Evolutionary conservation across 768 basidiomycete genomes (phyloP).

Genomic region (Vararia minispora): DNA sequence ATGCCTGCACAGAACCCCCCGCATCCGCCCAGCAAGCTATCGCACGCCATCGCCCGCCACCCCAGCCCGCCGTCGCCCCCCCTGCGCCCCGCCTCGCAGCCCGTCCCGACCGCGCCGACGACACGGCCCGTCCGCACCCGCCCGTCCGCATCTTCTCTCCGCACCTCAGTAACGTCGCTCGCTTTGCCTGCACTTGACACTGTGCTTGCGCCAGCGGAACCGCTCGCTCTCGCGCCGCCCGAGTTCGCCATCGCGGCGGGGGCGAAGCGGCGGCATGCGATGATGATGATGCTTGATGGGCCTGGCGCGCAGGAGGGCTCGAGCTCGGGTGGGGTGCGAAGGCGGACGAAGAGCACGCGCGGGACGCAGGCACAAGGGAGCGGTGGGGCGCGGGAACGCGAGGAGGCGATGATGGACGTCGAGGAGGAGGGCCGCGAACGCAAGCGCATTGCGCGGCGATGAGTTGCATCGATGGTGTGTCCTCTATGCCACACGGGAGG

Average conservation of each 20-base stretch:
- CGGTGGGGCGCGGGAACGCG: constrained; percentile 21
- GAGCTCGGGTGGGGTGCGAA: constrained; percentile 26
- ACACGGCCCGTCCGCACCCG: constrained; percentile 1
- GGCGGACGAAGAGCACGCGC: constrained; percentile 46
- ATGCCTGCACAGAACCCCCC: constrained; percentile 22
- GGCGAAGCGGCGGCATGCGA: constrained; percentile 64
- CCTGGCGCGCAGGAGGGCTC: constrained; percentile 27
- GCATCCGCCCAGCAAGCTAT: constrained; percentile 22
- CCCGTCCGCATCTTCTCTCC: constrained; percentile 1
- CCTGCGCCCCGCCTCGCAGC: constrained; percentile 9
- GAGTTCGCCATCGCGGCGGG: constrained; percentile 37
- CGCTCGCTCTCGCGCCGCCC: constrained; percentile 10
- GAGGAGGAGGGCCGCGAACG: constrained; percentile 70
- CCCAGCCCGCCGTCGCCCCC: constrained; percentile 15
- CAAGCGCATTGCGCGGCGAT: constrained; percentile 63
- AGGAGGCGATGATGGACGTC: constrained; percentile 52
- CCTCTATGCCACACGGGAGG: no score
- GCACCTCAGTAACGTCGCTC: constrained; percentile 22
- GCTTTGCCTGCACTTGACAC: constrained; percentile 6
- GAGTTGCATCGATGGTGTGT: no score
- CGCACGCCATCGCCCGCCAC: constrained; percentile 13
- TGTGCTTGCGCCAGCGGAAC: constrained; percentile 17
- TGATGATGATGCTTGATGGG: constrained; percentile 68
- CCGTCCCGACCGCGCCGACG: constrained; percentile 10
- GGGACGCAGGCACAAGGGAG: constrained; percentile 24